Evolutionary conservation across 2,329 filamentous ascomycete genomes (phyloP), one percentile per base, ranked within the genome.

Genomic region (Remersonia thermophila): DNA sequence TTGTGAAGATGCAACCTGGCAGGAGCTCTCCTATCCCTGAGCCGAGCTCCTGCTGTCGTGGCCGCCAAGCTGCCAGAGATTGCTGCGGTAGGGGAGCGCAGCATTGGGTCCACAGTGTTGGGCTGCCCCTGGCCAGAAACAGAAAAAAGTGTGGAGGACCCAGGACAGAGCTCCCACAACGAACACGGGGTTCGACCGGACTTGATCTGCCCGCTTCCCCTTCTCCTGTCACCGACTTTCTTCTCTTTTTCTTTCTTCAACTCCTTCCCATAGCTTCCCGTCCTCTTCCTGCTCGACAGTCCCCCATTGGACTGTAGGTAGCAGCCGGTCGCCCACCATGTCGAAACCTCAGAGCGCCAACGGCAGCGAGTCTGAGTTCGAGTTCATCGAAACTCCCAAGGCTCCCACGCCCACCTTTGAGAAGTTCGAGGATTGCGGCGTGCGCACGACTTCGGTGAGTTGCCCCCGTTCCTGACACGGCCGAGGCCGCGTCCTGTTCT

Each of bases 351-450:
- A 60, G 47, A 66, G 63, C 51, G 52, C 55, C 49, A 65, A 62
- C 53, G 61, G 62, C 58, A 66, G 60, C 43, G 65, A 66, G 57
- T 63, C 63, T 47, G 61, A 66, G 46, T 80, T 82, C 55, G 75
- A 81, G 58, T 83, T 79, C 56, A 69, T 72, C 53, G 61, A 70
- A 48, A 73, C 69, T 51, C 70, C 69, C 25, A 65, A 64, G 51
- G 65, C 65, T 47, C 57, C 62, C 32, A 57, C 61, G 38, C 59
- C 65, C 35, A 62, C 61, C 44, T 64, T 67, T 47, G 63, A 70
- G 54, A 66, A 66, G 59, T 55, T 59, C 42, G 64, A 67, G 50
- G 63, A 68, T 10, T 73, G 67, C 50, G 70, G 70, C 54, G 70
- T 73, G 30, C 62, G 58, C 51, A 72, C 67, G 25, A 71, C 69